Evolutionary conservation across 139 green algal genomes (phyloP).

Genomic region (Pleodorina starrii): DNA sequence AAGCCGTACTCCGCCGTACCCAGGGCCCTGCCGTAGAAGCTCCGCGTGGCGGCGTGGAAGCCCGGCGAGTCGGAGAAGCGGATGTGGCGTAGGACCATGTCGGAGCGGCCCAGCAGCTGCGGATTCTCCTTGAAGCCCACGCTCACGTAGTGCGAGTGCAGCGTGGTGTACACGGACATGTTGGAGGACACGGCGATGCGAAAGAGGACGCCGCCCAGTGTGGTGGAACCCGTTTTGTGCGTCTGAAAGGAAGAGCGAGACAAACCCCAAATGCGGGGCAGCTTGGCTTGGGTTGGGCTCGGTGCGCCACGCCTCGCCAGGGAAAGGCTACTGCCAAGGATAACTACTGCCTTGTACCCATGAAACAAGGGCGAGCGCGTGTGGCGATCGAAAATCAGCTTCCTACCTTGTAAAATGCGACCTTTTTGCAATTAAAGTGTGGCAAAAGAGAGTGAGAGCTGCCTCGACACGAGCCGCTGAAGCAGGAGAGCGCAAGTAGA

Average conservation of each 20-base stretch:
- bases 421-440: conserved; percentile 22
- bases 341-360: too few relatives aligned
- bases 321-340: too few relatives aligned
- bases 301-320: too few relatives aligned
- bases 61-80: neutral
- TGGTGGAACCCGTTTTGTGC: conserved; percentile 32
- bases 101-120: neutral
- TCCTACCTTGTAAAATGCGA: conserved; percentile 43
- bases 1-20: conserved; percentile 26
- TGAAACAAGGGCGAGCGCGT: too few relatives aligned
- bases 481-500: too few relatives aligned
- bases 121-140: conserved; percentile 1
- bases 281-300: too few relatives aligned
- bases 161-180: conserved; percentile 6
- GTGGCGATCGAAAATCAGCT: too few relatives aligned
- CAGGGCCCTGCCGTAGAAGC: conserved; percentile 28
- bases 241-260: neutral
- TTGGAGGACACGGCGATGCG: neutral
- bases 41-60: conserved; percentile 1
- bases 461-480: too few relatives aligned
- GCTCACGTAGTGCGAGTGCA: neutral
- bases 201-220: conserved; percentile 20
- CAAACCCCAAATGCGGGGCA: too few relatives aligned
- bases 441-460: too few relatives aligned
- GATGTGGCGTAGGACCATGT: conserved; percentile 26